These are phyloP conservation scores for Hygrophorus russula DNA, from an alignment of 768 basidiomycete genomes.

Conservation along the genomic window DNA sequence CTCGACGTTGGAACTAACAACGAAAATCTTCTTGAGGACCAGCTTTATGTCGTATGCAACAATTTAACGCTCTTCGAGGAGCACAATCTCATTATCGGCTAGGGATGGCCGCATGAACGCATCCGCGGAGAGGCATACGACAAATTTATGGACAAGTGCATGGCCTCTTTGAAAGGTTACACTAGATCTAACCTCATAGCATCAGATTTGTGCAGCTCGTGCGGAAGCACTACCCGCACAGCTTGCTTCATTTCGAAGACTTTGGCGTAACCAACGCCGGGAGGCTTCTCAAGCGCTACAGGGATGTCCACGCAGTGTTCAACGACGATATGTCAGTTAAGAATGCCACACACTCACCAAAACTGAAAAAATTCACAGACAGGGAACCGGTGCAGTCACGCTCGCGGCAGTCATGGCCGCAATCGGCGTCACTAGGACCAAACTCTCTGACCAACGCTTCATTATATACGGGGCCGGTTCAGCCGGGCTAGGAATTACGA, in stretches of 20 bases:
- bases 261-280: constrained; percentile 75
- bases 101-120: constrained; percentile 69
- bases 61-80: neutral
- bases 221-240: constrained; percentile 54
- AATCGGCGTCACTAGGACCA: constrained; percentile 49
- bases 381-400: constrained; percentile 70
- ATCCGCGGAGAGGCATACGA: constrained; percentile 68
- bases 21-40: constrained; percentile 45
- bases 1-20: constrained; percentile 78
- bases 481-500: constrained; percentile 72
- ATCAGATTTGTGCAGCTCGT: constrained; percentile 66
- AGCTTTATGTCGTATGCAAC: constrained; percentile 52
- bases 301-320: constrained; percentile 55
- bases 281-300: constrained; percentile 50
- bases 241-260: constrained; percentile 77
- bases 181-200: neutral
- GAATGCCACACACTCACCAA: neutral
- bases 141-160: constrained; percentile 62
- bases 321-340: constrained; percentile 71
- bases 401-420: constrained; percentile 61
- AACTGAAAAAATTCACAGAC: constrained; percentile 23
- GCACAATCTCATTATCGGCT: constrained; percentile 1
- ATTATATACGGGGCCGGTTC: constrained; percentile 75
- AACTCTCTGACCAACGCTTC: constrained; percentile 64
- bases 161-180: neutral